Evolutionary conservation across 176 grass and related monocot species (phyloP), one percentile per base, ranked within the genome.

Genomic region (Oryza brachyantha): DNA sequence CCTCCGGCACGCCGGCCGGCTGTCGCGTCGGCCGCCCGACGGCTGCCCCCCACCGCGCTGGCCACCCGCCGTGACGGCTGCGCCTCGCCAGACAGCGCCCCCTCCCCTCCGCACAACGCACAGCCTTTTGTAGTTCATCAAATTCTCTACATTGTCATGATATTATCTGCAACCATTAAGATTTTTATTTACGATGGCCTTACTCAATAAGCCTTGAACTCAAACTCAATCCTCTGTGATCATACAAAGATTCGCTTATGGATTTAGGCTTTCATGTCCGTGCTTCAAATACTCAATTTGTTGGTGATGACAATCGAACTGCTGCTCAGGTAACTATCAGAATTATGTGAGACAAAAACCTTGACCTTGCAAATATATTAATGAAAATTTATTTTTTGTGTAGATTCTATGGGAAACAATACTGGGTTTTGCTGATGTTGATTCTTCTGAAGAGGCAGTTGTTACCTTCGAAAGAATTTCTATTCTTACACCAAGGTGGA

Each of bases 401-500:
- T 45, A 99, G 96, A 58, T 99, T 74, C 29, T 99, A 26, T 89
- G 81, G 74, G 96, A 99, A 27, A 85, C 69, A 79, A 91, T 96
- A 64, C 29, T 87, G 72, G 73, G 85, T 63, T 43, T 86, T 50
- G 76, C 86, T 71, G 92, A 99, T 99, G 75, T 89, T 72, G 84
- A 84, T 38, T 95, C 96, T 43, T 95, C 92, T 48, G 90, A 93
- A 81, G 90, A 88, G 69, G 84, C 94, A 61, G 89, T 91, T 87
- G 90, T 95, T 59, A 95, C 90, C 10, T 93, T 99, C 87, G 96
- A 99, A 21, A 92, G 96, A 89, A 95, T 88, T 84, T 90, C 90
- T 13, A 93, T 99, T 83, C 96, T 99, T 77, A 99, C 96, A 64
- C 96, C 96, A 84, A 95, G 96, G 96, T 99, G 71, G 40, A 54